Evolutionary conservation across 257 asterid genomes (phyloP).

Genomic region (Buddleja alternifolia): DNA sequence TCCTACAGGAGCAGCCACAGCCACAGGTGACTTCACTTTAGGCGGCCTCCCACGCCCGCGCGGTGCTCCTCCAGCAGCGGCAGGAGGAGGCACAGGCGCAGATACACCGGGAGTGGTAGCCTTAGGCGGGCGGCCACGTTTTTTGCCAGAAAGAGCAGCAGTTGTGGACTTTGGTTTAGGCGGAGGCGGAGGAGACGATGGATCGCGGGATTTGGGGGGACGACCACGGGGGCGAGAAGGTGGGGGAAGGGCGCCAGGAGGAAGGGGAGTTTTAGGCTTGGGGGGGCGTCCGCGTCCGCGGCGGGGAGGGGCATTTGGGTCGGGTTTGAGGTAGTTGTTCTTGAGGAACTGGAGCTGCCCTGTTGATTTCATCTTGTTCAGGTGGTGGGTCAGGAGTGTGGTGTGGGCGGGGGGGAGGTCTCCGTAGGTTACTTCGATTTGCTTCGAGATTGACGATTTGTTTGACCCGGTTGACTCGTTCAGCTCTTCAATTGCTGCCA

Average conservation of each 20-base stretch:
- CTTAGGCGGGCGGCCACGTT: constrained; percentile 87
- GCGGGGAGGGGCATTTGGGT: constrained; percentile 72
- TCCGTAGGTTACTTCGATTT: constrained; percentile 66
- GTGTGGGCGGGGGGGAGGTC: constrained; percentile 61
- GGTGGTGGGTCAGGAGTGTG: constrained; percentile 68
- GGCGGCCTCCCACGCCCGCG: constrained; percentile 93
- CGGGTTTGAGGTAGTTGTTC: constrained; percentile 69
- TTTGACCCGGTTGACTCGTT: constrained; percentile 61
- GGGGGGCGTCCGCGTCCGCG: constrained; percentile 98
- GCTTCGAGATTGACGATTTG: constrained; percentile 62
- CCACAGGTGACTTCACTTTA: constrained; percentile 58
- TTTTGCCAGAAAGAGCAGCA: constrained; percentile 46
- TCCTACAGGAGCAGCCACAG: constrained; percentile 62
- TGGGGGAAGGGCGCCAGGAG: constrained; percentile 34
- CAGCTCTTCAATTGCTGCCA: constrained; percentile 63
- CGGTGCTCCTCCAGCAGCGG: constrained; percentile 32
- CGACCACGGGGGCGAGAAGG: constrained; percentile 82
- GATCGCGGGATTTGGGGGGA: constrained; percentile 62
- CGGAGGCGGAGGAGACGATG: constrained; percentile 40
- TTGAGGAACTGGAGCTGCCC: constrained; percentile 67
- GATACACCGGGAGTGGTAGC: constrained; percentile 7
- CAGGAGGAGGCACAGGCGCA: constrained; percentile 11
- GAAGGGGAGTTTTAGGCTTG: constrained; percentile 58
- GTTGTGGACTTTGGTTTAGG: constrained; percentile 39
- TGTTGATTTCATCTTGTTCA: constrained; percentile 61